Conservation (phyloP, 805 yeast species). For the Schwanniomyces occidentalis region DNA sequence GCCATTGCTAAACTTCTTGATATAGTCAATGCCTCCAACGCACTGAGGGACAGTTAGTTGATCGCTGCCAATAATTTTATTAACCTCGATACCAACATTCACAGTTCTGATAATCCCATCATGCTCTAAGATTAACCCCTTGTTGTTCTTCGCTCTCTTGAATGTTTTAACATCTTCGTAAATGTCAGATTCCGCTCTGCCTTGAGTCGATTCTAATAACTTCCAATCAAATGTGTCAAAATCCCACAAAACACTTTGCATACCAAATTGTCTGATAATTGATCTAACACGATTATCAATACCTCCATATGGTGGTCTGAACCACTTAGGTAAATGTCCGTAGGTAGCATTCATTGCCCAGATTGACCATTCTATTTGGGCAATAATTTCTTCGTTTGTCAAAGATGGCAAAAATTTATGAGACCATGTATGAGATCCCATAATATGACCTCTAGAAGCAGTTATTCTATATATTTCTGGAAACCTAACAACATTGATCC, state of each 20-base stretch:
- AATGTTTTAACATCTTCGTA: slow-evolving; percentile 56
- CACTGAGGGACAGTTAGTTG: slow-evolving; percentile 82
- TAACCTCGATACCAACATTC: slow-evolving; percentile 61
- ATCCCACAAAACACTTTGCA: slow-evolving; percentile 90
- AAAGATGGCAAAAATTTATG: slow-evolving; percentile 81
- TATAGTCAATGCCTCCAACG: slow-evolving; percentile 65
- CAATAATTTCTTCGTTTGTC: slow-evolving; percentile 76
- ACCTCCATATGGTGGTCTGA: slow-evolving; percentile 96
- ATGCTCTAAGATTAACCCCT: slow-evolving; percentile 84
- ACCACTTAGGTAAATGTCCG: slow-evolving; percentile 84
- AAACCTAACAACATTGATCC: slow-evolving; percentile 71
- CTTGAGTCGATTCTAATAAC: slow-evolving; percentile 43
- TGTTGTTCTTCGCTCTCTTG: slow-evolving; percentile 27
- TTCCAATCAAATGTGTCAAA: slow-evolving; percentile 92
- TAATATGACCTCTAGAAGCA: slow-evolving; percentile 64
- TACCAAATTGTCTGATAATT: slow-evolving; percentile 79
- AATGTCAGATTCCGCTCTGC: slow-evolving; percentile 54
- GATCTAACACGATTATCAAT: slow-evolving; percentile 82
- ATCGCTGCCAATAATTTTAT: slow-evolving; percentile 52
- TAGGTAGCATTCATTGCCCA: slow-evolving; percentile 99
- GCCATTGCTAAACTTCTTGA: too few species aligned
- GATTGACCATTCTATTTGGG: slow-evolving; percentile 91
- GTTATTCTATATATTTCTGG: slow-evolving; percentile 71
- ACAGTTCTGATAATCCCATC: slow-evolving; percentile 73
- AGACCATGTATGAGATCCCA: slow-evolving; percentile 92